Conservation (phyloP, 257 asterid genomes). For the Eucommia ulmoides region DNA sequence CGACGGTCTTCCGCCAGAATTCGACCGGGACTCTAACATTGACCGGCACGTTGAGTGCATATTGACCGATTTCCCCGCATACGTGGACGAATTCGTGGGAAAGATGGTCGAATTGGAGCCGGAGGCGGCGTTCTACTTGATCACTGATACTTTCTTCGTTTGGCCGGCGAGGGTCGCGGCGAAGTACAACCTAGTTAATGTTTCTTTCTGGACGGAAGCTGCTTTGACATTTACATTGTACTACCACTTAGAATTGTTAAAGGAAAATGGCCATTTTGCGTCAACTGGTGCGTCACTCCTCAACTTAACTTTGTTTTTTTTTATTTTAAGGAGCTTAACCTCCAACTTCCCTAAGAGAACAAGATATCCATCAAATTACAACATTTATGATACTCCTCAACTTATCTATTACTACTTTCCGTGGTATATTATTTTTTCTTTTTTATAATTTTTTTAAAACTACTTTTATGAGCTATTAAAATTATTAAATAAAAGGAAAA, state of each 20-base stretch:
- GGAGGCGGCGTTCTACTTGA: slow-evolving; percentile 35
- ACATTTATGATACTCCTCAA: too few species aligned
- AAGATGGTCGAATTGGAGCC: slow-evolving; percentile 30
- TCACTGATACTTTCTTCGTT: slow-evolving; percentile 53
- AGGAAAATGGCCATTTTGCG: slow-evolving; percentile 24
- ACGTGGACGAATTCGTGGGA: slow-evolving; percentile 44
- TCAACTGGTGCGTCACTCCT: neutral
- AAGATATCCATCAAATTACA: too few species aligned
- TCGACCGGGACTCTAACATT: slow-evolving; percentile 48
- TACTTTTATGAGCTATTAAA: too few species aligned
- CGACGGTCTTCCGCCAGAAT: slow-evolving; percentile 55
- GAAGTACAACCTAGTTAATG: slow-evolving; percentile 39
- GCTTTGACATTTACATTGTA: slow-evolving; percentile 55
- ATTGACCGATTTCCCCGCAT: slow-evolving; percentile 40
- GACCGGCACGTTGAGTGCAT: slow-evolving; percentile 56
- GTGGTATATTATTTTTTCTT: too few species aligned
- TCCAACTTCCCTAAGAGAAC: too few species aligned
- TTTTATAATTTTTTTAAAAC: too few species aligned
- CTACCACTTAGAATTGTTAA: slow-evolving; percentile 61
- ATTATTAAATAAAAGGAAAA: too few species aligned
- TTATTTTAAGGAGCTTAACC: too few species aligned
- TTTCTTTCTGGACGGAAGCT: slow-evolving; percentile 73
- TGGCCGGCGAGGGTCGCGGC: slow-evolving; percentile 51
- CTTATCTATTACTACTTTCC: too few species aligned
- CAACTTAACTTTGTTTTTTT: too few species aligned